phyloP scores from a whole-genome alignment of 331 rosid genomes.

The Saraca asoca region DNA sequence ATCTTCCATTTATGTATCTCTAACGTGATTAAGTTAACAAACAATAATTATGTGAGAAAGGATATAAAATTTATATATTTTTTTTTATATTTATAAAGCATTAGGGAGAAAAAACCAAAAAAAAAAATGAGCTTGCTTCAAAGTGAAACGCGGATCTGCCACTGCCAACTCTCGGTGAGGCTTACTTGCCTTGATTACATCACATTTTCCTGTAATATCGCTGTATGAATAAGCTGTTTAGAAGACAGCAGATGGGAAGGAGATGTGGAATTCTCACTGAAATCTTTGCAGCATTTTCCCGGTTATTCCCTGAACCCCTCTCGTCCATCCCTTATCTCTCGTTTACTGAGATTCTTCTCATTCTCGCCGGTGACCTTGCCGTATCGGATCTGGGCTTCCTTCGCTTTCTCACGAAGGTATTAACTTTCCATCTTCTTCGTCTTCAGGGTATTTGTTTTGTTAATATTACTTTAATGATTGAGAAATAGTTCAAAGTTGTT shows the following conservation, averaged over 20 bases:
- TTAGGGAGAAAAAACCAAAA: too few relatives aligned
- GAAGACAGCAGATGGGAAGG: constrained; percentile 33
- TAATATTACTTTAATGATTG: constrained; percentile 16
- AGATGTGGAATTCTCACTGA: constrained; percentile 3
- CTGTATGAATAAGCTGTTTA: constrained; percentile 32
- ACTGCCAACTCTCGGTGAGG: constrained; percentile 45
- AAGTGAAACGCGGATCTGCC: constrained; percentile 30
- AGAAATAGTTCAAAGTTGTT: constrained; percentile 21
- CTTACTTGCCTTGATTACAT: not conserved
- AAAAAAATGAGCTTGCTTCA: too few relatives aligned
- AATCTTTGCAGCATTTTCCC: constrained; percentile 43
- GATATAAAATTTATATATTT: too few relatives aligned
- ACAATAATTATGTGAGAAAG: not conserved
- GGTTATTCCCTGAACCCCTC: constrained; percentile 35
- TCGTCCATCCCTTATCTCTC: constrained; percentile 33
- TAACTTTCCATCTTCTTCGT: constrained; percentile 9
- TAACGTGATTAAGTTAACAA: not conserved
- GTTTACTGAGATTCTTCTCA: constrained; percentile 38
- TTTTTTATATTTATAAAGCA: too few relatives aligned
- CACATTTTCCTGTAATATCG: constrained; percentile 16
- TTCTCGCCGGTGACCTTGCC: constrained; percentile 35
- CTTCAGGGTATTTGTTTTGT: not conserved
- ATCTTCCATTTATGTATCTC: too few relatives aligned
- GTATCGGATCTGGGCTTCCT: constrained; percentile 71
- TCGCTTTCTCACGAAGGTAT: constrained; percentile 52